phyloP scores from a whole-genome alignment of 345 rosid genomes.

The Iberis pinnata region DNA sequence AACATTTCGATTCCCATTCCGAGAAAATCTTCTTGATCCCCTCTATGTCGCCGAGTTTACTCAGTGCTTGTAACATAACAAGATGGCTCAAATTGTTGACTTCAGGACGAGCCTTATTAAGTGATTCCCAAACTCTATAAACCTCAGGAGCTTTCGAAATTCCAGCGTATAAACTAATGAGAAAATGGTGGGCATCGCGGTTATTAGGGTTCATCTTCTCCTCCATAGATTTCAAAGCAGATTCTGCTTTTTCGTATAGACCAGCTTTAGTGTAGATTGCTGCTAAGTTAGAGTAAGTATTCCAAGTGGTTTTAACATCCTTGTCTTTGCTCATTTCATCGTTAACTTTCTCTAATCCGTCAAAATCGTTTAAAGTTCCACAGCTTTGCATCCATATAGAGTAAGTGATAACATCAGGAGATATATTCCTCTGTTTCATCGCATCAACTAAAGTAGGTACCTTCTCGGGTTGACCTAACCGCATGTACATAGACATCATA shows the following conservation, averaged over 20 bases:
- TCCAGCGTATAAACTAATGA: constrained; percentile 57
- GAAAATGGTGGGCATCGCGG: constrained; percentile 61
- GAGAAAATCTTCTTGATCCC: constrained; percentile 42
- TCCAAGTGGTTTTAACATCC: constrained; percentile 40
- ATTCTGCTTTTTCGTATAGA: constrained; percentile 54
- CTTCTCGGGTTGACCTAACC: constrained; percentile 53
- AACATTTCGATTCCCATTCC: constrained; percentile 62
- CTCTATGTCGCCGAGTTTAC: constrained; percentile 47
- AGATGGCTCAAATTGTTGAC: constrained; percentile 49
- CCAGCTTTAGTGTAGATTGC: constrained; percentile 56
- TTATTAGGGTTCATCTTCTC: constrained; percentile 32
- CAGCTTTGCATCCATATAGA: constrained; percentile 61
- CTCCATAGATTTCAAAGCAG: constrained; percentile 55
- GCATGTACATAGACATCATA: constrained; percentile 54
- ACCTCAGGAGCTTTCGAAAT: constrained; percentile 48
- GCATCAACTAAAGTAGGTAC: constrained; percentile 40
- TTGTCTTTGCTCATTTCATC: constrained; percentile 36
- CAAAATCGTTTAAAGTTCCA: constrained; percentile 39
- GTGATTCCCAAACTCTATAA: constrained; percentile 46
- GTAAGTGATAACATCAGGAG: constrained; percentile 33
- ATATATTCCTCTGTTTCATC: constrained; percentile 43
- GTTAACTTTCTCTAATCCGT: constrained; percentile 28
- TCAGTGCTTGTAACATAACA: constrained; percentile 51
- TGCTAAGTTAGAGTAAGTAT: constrained; percentile 47
- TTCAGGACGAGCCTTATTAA: constrained; percentile 38